These are phyloP conservation scores for Coniferiporia weirii DNA, from an alignment of 1,284 basidiomycete species.

Conservation along the genomic window DNA sequence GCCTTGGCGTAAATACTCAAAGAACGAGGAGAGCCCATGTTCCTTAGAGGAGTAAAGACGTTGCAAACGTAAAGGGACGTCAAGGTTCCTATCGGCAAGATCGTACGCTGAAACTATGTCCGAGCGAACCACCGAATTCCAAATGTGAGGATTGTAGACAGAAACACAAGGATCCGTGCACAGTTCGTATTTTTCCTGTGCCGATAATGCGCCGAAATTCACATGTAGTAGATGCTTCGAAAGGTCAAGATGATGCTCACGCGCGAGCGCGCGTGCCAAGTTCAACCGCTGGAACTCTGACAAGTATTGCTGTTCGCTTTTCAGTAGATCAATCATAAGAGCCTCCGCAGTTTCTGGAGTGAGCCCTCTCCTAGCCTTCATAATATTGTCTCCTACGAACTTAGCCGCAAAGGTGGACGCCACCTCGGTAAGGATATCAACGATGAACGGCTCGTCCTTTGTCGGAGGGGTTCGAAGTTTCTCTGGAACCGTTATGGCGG, in stretches of 20 bases:
- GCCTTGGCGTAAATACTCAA: conserved; percentile 52
- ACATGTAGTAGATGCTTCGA: conserved; percentile 43
- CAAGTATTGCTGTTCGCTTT: conserved; percentile 43
- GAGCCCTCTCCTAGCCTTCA: conserved; percentile 15
- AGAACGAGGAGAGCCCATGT: conserved; percentile 51
- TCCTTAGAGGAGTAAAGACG: conserved; percentile 52
- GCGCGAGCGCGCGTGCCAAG: conserved; percentile 41
- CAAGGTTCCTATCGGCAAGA: conserved; percentile 43
- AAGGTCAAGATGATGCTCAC: conserved; percentile 40
- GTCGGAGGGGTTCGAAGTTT: conserved; percentile 42
- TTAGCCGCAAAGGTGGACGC: conserved; percentile 40
- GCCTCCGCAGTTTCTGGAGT: conserved; percentile 33
- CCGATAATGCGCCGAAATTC: conserved; percentile 48
- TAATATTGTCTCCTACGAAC: conserved; percentile 26
- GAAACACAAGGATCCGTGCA: conserved; percentile 35
- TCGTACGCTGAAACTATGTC: conserved; percentile 49
- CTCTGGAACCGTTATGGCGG: conserved; percentile 51
- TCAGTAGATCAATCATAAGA: conserved; percentile 40
- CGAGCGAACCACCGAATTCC: conserved; percentile 57
- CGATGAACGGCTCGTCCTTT: conserved; percentile 40
- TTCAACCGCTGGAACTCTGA: conserved; percentile 57
- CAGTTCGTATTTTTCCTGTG: conserved; percentile 48
- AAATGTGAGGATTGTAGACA: conserved; percentile 42
- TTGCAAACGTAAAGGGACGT: conserved; percentile 50
- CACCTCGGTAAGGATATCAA: conserved; percentile 46